These are phyloP conservation scores for Fomitopsis betulina DNA, from an alignment of 1,284 basidiomycete genomes.

Conservation along the genomic window DNA sequence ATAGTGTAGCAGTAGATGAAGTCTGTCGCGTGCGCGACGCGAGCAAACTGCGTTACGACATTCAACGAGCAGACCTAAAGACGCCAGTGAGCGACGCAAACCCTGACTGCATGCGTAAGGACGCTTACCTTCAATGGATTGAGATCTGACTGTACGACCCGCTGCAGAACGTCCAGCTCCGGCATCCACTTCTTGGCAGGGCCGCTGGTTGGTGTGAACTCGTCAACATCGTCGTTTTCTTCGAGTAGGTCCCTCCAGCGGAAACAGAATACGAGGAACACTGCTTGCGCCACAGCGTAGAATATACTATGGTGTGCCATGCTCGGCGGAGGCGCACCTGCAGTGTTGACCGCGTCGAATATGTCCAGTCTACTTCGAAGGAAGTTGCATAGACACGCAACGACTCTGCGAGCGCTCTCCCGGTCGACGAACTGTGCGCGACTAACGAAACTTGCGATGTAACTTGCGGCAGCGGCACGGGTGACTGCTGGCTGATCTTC, in stretches of 20 bases:
- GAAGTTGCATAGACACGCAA: conserved; percentile 83
- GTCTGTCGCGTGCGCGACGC: conserved; percentile 84
- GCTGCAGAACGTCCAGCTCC: conserved; percentile 77
- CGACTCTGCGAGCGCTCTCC: conserved; percentile 71
- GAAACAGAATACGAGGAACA: conserved; percentile 98
- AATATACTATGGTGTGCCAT: conserved; percentile 71
- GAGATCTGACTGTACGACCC: conserved; percentile 77
- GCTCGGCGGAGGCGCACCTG: conserved; percentile 32
- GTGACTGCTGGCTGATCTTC: conserved; percentile 63
- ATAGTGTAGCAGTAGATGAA: conserved; percentile 97
- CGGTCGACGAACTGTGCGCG: conserved; percentile 86
- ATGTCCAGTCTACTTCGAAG: conserved; percentile 73
- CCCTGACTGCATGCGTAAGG: conserved; percentile 5
- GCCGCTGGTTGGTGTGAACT: conserved; percentile 27
- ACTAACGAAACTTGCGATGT: conserved; percentile 90
- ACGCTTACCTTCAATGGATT: conserved; percentile 83
- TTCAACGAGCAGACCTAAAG: conserved; percentile 80
- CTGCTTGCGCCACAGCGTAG: conserved; percentile 90
- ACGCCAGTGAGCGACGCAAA: neutral
- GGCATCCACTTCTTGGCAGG: conserved; percentile 75
- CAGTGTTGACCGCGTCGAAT: conserved; percentile 49
- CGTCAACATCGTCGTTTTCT: conserved; percentile 48
- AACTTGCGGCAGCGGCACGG: conserved; percentile 86
- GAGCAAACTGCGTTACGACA: conserved; percentile 94
- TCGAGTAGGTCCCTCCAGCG: conserved; percentile 87